Evolutionary conservation across 2,329 filamentous ascomycete genomes (phyloP).

Genomic region (Aureobasidium pullulans): DNA sequence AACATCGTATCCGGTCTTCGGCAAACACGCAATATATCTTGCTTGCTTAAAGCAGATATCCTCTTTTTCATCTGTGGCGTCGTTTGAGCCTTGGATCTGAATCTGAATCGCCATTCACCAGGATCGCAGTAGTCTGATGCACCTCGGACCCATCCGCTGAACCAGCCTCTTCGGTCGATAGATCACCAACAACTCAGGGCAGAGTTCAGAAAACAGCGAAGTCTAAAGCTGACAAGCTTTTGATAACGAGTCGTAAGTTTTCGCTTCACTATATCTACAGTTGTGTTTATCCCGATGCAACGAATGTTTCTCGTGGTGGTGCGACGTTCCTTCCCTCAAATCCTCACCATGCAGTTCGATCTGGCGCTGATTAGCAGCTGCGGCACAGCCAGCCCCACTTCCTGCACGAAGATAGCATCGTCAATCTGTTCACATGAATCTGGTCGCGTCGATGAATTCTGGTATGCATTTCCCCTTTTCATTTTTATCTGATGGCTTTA

Average conservation of each 20-base stretch:
- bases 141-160: constrained; percentile 7
- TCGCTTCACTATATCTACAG: not conserved
- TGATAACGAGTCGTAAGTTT: not conserved
- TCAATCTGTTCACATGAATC: constrained; percentile 13
- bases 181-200: not conserved
- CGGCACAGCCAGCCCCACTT: constrained; percentile 12
- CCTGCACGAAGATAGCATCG: constrained; percentile 11
- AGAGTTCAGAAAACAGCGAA: not conserved
- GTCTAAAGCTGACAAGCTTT: not conserved
- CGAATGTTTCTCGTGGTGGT: not conserved
- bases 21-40: not conserved
- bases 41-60: not conserved
- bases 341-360: not conserved
- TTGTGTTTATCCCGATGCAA: not conserved
- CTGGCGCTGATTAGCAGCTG: constrained; percentile 4
- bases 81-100: not conserved
- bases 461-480: constrained; percentile 5
- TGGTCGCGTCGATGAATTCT: constrained; percentile 12
- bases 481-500: not conserved
- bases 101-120: not conserved
- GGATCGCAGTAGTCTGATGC: constrained; percentile 7
- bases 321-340: not conserved
- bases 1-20: not conserved
- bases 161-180: not conserved
- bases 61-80: not conserved